Base-by-base conservation (phyloP, 768 basidiomycete genomes). In the Lyophyllum semitale region DNA sequence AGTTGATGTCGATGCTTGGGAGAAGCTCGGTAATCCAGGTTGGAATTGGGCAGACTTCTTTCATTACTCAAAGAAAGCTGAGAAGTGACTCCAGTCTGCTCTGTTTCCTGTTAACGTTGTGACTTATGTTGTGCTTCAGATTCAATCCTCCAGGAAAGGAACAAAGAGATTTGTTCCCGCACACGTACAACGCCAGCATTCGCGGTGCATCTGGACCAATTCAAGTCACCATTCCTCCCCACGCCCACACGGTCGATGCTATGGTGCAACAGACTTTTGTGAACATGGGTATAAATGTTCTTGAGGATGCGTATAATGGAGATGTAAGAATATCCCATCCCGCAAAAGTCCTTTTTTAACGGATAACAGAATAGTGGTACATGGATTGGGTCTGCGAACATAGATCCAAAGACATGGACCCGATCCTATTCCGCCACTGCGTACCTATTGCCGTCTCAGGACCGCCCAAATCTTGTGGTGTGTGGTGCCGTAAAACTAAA, bases 21-120 rank as follows among this genome's bases (percentile, higher is more conserved):
- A 82, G 59, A 68, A 69, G 48, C 68, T 84, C n/a, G 82, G 82
- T 6, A 83, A 83, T 53, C 70, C 72, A 1, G 82, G 81, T 5
- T 84, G 82, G 82, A 82, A 81, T 58, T 84, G 78, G 79, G 61
- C 69, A 0, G 70, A 74, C 18, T 77, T 71, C 49, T 50, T 66
- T 8, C 71, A 74, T 44, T 77, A 77, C 55, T 71, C 68, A 4
- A 67, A 66, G 54, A 73, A 69, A 48, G 62, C 68, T 8, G 74
- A 76, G 59, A 75, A 60, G 78, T 80, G 26, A 23, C 69, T 60
- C n/a, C 11, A 17, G 22, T 45, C 55, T 26, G 11, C 13, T 26
- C 23, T 25, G 22, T 4, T 18, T 45, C 7, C 17, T 55, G 7
- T 30, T n/a, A 23, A 22, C 13, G n/a, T 17, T 9, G 4, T 29